Conservation (phyloP, 1,284 basidiomycete species). For the Apiotrichum akiyoshidainum region DNA sequence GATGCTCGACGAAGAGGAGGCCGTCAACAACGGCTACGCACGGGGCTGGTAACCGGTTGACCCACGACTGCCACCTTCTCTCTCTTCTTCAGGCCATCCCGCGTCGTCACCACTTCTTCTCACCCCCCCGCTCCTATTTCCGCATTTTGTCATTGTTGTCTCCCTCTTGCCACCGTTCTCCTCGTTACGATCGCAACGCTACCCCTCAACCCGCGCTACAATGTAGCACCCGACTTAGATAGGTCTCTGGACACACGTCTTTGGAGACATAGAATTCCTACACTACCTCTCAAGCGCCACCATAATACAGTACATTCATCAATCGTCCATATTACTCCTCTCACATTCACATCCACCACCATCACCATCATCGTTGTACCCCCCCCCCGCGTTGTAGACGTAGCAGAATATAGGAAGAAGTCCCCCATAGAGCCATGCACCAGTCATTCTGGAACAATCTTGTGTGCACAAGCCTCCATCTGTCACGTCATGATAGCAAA, state of each 20-base stretch:
- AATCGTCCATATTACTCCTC: background rate
- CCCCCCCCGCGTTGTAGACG: background rate
- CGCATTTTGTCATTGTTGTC: background rate
- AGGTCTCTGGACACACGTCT: background rate
- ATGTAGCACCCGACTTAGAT: background rate
- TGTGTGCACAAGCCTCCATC: background rate
- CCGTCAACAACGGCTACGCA: conserved; percentile 4
- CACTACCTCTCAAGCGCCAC: background rate
- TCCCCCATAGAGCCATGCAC: background rate
- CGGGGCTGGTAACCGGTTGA: background rate
- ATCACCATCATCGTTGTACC: background rate
- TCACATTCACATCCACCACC: background rate
- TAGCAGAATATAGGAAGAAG: background rate
- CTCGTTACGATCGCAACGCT: background rate
- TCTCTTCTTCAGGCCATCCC: background rate
- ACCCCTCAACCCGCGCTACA: background rate
- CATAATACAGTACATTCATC: background rate
- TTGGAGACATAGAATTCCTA: background rate
- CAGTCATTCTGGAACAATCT: background rate
- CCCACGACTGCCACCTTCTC: background rate
- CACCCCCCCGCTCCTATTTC: background rate
- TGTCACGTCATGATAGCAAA: background rate
- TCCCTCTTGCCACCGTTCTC: background rate
- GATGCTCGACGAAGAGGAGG: conserved; percentile 10
- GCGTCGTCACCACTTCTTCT: background rate